Evolutionary conservation across 2,329 filamentous ascomycete genomes (phyloP).

Genomic region (Reticulascus tulasneorum): DNA sequence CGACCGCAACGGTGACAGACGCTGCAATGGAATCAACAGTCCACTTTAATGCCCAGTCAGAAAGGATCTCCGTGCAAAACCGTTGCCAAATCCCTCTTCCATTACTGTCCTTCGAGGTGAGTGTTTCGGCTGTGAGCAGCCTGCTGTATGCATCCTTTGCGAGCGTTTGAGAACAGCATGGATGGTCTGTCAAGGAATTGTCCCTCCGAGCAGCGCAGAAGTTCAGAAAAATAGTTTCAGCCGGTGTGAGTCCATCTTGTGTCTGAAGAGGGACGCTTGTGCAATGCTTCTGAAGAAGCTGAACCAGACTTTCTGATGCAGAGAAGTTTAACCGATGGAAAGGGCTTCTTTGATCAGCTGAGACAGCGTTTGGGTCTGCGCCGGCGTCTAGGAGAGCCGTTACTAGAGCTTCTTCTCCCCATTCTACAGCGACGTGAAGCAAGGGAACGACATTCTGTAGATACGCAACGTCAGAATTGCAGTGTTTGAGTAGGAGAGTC

Average conservation of each 20-base stretch:
- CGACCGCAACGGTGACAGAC: background rate
- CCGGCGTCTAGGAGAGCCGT: constrained; percentile 15
- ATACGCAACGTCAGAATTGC: constrained; percentile 1
- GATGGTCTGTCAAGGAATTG: background rate
- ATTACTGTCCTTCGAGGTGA: background rate
- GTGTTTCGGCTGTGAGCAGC: background rate
- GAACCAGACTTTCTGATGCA: constrained; percentile 18
- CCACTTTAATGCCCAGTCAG: constrained; percentile 1
- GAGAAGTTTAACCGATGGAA: constrained; percentile 23
- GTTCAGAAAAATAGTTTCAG: constrained; percentile 26
- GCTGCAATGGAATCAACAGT: background rate
- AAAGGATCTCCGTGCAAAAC: background rate
- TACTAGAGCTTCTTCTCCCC: constrained; percentile 21
- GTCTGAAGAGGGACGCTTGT: constrained; percentile 12
- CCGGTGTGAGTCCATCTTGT: constrained; percentile 16
- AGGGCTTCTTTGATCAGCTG: constrained; percentile 12
- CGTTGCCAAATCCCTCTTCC: constrained; percentile 8
- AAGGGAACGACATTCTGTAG: constrained; percentile 7
- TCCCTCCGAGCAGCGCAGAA: constrained; percentile 1
- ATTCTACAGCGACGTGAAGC: constrained; percentile 19
- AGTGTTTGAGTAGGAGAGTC: background rate
- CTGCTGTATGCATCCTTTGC: background rate
- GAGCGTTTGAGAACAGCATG: background rate
- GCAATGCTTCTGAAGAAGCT: constrained; percentile 18
- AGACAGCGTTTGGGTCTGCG: constrained; percentile 11